Base-by-base conservation (phyloP, 1,284 basidiomycete species). In the Ustilago esculenta region DNA sequence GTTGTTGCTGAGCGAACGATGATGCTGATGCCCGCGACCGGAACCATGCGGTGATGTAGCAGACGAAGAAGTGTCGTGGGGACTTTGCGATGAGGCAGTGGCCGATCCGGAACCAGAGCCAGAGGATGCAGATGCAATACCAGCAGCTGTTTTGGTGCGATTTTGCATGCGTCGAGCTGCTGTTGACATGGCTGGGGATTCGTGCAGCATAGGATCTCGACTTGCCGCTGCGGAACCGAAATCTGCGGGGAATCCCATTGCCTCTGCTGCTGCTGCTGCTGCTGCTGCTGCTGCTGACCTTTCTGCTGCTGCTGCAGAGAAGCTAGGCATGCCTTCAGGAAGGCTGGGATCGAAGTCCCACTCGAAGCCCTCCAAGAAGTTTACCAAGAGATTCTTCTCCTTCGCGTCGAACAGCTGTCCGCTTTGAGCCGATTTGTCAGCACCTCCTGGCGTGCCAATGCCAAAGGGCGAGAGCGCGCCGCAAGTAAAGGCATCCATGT, bases 301-400 rank as follows among this genome's bases (percentile, higher is more conserved):
- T 17, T 71, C 68, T 20, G 71, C 71, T 14, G 66, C 61, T 12
- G 73, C 75, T 2, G 72, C 71, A 7, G 75, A 73, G 51, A 79
- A 79, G 52, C 70, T 73, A 1, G 76, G 76, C 73, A 79, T 67
- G 12, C 73, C 70, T 23, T 74, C 68, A 3, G 76, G 76, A 10
- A 79, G 45, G 11, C 55, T 59, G 1, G 76, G 76, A 34, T 79
- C 73, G 53, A 79, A 79, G 36, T 79, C 73, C 69, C 72, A 77
- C 35, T 79, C 73, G 34, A 79, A 77, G 9, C 75, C 70, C 43
- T 71, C 66, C 24, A 79, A 44, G 54, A 79, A 79, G 53, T 63
- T 73, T 46, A 70, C 58, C 5, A 79, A 47, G 20, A 79, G 53
- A 17, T 55, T 61, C 47, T 68, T 58, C 32, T 79, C 76, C 34